Evolutionary conservation across 2,329 filamentous ascomycete genomes (phyloP).

Genomic region (Fusarium verticillioides): DNA sequence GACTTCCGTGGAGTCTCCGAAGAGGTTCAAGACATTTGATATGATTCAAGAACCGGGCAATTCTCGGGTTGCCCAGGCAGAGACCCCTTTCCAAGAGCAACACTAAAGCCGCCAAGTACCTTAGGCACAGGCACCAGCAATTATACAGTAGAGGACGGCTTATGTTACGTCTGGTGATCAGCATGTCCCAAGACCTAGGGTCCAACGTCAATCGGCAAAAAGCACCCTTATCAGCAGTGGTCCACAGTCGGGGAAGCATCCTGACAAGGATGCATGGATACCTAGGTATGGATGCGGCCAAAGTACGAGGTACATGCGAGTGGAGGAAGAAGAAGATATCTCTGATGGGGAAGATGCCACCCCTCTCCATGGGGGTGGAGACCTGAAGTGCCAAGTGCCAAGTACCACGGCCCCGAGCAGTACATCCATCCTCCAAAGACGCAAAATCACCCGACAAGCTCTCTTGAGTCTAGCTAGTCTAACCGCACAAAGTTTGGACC

Average conservation of each 20-base stretch:
- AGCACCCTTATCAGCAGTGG: conserved; percentile 20
- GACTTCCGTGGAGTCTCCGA: neutral
- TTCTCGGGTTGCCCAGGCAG: neutral
- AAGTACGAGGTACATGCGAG: conserved; percentile 19
- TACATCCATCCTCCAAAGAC: conserved; percentile 2
- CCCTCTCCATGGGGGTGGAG: conserved; percentile 28
- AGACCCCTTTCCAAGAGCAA: neutral
- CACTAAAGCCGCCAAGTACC: neutral
- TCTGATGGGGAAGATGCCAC: conserved; percentile 30
- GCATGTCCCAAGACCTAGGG: conserved; percentile 18
- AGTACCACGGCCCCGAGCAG: neutral
- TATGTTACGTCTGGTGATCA: conserved; percentile 1
- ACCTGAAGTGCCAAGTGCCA: neutral
- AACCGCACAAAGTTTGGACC: neutral
- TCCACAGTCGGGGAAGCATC: conserved; percentile 32
- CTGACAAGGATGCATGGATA: conserved; percentile 8
- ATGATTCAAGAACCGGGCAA: neutral
- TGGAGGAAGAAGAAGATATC: conserved; percentile 11
- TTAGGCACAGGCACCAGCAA: neutral
- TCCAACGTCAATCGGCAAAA: conserved; percentile 16
- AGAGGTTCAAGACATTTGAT: neutral
- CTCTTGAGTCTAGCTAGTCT: neutral
- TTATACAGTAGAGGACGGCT: neutral
- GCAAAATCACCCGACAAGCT: conserved; percentile 15
- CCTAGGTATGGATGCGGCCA: neutral